phyloP scores from a whole-genome alignment of 148 eudicot species.

The Amaranthus cruentus region DNA sequence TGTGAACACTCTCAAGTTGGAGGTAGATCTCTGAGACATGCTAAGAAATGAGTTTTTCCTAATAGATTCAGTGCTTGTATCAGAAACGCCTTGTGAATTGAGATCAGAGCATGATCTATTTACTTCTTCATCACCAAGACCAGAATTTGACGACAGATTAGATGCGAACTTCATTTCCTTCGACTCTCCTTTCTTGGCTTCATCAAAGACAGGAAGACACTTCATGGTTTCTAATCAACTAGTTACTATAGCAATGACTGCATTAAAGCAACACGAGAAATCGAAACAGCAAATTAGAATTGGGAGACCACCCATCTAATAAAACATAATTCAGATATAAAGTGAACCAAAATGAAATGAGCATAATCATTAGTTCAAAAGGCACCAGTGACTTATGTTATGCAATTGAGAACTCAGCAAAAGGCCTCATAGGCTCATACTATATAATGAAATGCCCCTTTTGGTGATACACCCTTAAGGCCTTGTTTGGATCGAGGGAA shows the following conservation, averaged over 20 bases:
- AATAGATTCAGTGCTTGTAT: slow-evolving; percentile 59
- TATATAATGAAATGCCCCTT: background rate
- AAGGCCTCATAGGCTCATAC: no score
- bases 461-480: background rate
- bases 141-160: slow-evolving; percentile 48
- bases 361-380: background rate
- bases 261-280: background rate
- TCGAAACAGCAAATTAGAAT: background rate
- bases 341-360: background rate
- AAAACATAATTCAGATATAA: background rate
- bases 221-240: slow-evolving; percentile 37
- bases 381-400: background rate
- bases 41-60: slow-evolving; percentile 55
- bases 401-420: background rate
- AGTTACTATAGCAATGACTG: background rate
- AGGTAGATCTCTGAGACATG: slow-evolving; percentile 50
- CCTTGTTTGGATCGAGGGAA: no score
- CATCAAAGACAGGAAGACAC: slow-evolving; percentile 53
- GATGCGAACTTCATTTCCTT: slow-evolving; percentile 38
- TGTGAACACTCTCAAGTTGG: slow-evolving; percentile 66
- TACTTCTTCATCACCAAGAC: slow-evolving; percentile 39
- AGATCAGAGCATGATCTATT: slow-evolving; percentile 58
- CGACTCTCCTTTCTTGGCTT: slow-evolving; percentile 38
- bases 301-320: background rate
- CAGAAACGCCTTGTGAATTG: slow-evolving; percentile 53